Evolutionary conservation across 2,329 filamentous ascomycete species (phyloP).

Genomic region (Colletotrichum paranaense): DNA sequence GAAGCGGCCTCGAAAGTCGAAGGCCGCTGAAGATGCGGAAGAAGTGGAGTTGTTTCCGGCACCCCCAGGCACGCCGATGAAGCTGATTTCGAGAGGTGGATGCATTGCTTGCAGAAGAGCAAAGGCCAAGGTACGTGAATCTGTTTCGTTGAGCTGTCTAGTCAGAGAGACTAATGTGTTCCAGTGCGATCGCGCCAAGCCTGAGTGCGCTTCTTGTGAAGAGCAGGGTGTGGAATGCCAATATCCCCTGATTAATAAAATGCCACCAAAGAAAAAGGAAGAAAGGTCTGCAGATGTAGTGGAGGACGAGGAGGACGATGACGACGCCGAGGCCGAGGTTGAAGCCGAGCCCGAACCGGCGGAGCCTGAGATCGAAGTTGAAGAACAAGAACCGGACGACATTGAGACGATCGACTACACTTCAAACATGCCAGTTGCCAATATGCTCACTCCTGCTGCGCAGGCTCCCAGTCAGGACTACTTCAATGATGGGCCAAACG

Average conservation of each 20-base stretch:
- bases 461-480: conserved; percentile 41
- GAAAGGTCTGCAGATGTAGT: conserved; percentile 38
- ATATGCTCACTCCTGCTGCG: conserved; percentile 40
- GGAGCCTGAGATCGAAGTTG: not conserved
- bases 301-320: conserved; percentile 33
- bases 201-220: conserved; percentile 52
- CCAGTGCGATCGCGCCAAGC: conserved; percentile 55
- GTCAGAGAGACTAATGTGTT: conserved; percentile 33
- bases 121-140: conserved; percentile 51
- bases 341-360: conserved; percentile 14
- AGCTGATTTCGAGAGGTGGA: conserved; percentile 43
- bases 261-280: conserved; percentile 37
- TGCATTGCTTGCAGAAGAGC: conserved; percentile 50
- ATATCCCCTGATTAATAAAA: conserved; percentile 49
- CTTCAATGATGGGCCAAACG: conserved; percentile 42
- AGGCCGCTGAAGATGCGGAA: not conserved
- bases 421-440: conserved; percentile 41
- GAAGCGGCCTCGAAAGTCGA: conserved; percentile 30
- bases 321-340: conserved; percentile 29
- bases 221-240: conserved; percentile 47
- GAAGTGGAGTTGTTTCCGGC: conserved; percentile 13
- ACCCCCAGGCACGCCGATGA: conserved; percentile 10
- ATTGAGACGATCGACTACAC: conserved; percentile 35
- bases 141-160: too few relatives aligned
- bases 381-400: conserved; percentile 30